Base-by-base conservation (phyloP, 1,284 basidiomycete species). In the Takashimella tepidaria region DNA sequence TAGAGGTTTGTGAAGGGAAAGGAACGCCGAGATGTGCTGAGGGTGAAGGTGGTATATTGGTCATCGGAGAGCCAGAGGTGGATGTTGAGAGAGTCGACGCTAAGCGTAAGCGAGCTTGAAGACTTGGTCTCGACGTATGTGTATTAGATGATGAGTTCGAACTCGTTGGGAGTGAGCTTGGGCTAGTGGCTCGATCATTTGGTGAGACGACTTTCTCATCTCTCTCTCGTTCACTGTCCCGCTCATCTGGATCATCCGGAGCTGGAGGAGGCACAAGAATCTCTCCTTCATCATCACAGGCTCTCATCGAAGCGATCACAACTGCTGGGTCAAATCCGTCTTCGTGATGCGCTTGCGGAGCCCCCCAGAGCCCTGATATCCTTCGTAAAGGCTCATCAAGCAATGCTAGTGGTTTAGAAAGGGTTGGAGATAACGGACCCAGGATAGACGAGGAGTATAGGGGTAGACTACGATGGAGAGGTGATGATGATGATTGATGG, bases 351-450 rank as follows among this genome's bases (percentile, higher is more conserved):
- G 5, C 21, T 24, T 24, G 44, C 21, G 44, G 44, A n/a, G 44
- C 53, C 19, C 31, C 49, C 63, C 63, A 67, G 12, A 69, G 45
- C 1, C 65, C 64, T 1, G 70, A 70, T 20, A 72, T 64, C 42
- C 66, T 59, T 19, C 61, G 58, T 16, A 69, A 53, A 1, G 64
- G 64, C 41, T 69, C 70, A 10, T 67, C 63, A 6, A 70, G 55
- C 23, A 64, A 42, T 5, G 61, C 53, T 31, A 58, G 45, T 16
- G 52, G 49, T 56, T 58, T 13, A 0, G 51, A 20, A 12, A 55
- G 43, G 5, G 48, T 42, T 6, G 51, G 44, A n/a, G 58, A 60
- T 12, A 37, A 37, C 10, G 31, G 31, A 37, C 31, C 31, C 10
- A 37, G 31, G 16, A 37, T 37, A 16, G 31, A 37, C 8, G 31